Evolutionary conservation across 2,329 filamentous ascomycete genomes (phyloP).

Genomic region (Corniculantispora saksenae): DNA sequence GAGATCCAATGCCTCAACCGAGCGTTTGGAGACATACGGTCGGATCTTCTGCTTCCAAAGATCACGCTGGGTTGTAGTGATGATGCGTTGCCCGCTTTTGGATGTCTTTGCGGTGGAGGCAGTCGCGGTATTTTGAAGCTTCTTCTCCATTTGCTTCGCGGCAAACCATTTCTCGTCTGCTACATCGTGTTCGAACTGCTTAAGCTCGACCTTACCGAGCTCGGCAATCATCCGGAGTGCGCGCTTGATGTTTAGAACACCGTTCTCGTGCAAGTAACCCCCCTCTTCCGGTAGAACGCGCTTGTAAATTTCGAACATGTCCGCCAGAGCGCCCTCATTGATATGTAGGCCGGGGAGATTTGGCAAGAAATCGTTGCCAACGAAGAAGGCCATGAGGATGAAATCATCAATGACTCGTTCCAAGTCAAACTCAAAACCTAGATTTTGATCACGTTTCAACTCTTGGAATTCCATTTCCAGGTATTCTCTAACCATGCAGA

Average conservation of each 20-base stretch:
- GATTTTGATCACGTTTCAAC: constrained; percentile 69
- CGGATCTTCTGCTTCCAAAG: constrained; percentile 80
- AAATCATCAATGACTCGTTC: constrained; percentile 98
- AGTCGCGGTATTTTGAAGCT: constrained; percentile 59
- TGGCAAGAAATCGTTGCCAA: constrained; percentile 98
- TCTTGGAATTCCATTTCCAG: constrained; percentile 96
- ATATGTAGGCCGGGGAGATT: constrained; percentile 96
- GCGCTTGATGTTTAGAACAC: constrained; percentile 84
- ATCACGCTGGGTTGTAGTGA: constrained; percentile 78
- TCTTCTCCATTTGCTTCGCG: constrained; percentile 75
- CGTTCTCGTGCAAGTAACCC: constrained; percentile 95
- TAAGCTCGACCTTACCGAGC: constrained; percentile 82
- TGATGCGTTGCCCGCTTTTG: constrained; percentile 63
- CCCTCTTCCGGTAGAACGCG: constrained; percentile 80
- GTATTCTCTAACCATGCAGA: constrained; percentile 97
- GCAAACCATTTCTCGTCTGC: constrained; percentile 90
- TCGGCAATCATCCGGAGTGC: constrained; percentile 78
- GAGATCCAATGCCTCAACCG: constrained; percentile 68
- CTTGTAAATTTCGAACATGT: constrained; percentile 98
- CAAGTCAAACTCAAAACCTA: constrained; percentile 84
- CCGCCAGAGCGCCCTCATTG: constrained; percentile 92
- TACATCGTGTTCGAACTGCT: constrained; percentile 90
- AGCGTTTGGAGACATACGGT: constrained; percentile 74
- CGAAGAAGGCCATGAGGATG: constrained; percentile 98
- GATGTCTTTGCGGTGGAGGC: constrained; percentile 49